phyloP scores from a whole-genome alignment of 2,329 filamentous ascomycete species.

The Aspergillus tubingensis region DNA sequence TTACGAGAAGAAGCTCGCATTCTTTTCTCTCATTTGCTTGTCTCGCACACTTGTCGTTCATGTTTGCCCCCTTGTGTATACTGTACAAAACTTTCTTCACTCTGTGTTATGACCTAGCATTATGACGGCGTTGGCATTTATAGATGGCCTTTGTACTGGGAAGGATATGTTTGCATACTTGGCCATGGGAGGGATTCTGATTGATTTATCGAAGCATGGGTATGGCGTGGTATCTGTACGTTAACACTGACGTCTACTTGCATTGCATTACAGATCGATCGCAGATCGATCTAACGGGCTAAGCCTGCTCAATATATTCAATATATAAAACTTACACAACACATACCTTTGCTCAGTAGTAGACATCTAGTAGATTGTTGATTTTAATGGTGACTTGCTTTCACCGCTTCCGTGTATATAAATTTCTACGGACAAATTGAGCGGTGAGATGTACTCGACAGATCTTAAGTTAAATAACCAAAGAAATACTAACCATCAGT shows the following conservation, averaged over 20 bases:
- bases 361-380: too few relatives aligned
- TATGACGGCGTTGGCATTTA: conserved; percentile 23
- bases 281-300: not conserved
- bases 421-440: not conserved
- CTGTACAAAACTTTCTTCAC: conserved; percentile 17
- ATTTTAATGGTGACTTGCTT: too few relatives aligned
- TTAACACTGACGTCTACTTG: conserved; percentile 14
- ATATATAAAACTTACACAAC: too few relatives aligned
- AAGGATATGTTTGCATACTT: conserved; percentile 11
- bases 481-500: too few relatives aligned
- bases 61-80: conserved; percentile 15
- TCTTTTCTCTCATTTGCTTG: conserved; percentile 9
- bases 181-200: conserved; percentile 14
- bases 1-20: conserved; percentile 27
- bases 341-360: too few relatives aligned
- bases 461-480: not conserved
- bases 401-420: not conserved
- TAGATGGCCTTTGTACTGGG: conserved; percentile 14
- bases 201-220: conserved; percentile 14
- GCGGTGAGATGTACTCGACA: not conserved
- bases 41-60: not conserved
- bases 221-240: conserved; percentile 17
- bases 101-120: conserved; percentile 24
- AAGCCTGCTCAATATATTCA: not conserved
- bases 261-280: conserved; percentile 29